Percentiles rank a stretch among this genome's conserved stretches.
Conservation (phyloP, 2,329 filamentous ascomycete genomes). For the Neodidymelliopsis sp. region DNA sequence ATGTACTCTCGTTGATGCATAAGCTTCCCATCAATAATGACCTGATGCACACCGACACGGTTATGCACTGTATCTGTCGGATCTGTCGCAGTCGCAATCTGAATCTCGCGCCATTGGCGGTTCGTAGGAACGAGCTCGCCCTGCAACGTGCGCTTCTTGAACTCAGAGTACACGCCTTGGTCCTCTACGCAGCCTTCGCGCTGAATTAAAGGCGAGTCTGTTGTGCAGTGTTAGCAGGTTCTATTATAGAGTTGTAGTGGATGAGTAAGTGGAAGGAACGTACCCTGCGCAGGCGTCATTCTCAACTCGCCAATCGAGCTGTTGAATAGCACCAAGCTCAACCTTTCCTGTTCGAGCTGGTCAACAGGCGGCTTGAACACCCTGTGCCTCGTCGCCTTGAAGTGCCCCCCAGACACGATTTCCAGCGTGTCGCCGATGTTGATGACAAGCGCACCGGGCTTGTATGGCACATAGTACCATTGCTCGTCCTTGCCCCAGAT, state of each 20-base stretch:
- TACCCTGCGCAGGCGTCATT: conserved; percentile 30
- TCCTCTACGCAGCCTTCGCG: conserved; percentile 34
- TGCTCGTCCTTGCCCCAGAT: conserved; percentile 34
- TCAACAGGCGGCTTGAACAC: conserved; percentile 55
- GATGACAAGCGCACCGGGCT: conserved; percentile 36
- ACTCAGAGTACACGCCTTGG: conserved; percentile 30
- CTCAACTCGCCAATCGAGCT: conserved; percentile 30
- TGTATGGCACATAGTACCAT: conserved; percentile 38
- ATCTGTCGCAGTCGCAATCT: conserved; percentile 33
- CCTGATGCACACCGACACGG: conserved; percentile 33
- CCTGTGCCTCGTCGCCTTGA: conserved; percentile 56
- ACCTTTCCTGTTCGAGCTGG: conserved; percentile 48
- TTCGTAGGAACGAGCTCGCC: conserved; percentile 30
- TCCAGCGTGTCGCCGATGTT: conserved; percentile 44
- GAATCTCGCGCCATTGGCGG: conserved; percentile 32
- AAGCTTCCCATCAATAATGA: conserved; percentile 30
- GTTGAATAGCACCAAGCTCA: conserved; percentile 32
- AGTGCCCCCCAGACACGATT: conserved; percentile 57
- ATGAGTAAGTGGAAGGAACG: neutral
- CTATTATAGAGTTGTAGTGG: neutral
- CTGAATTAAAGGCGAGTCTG: conserved; percentile 32
- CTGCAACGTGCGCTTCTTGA: conserved; percentile 28
- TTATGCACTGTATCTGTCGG: conserved; percentile 32
- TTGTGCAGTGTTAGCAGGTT: neutral
- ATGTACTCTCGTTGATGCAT: conserved; percentile 35